A percentile compares a stretch with the other conserved stretches of the same genome.
Evolutionary conservation across 1,284 basidiomycete genomes (phyloP).

Genomic region (Rhodotorula sp.): DNA sequence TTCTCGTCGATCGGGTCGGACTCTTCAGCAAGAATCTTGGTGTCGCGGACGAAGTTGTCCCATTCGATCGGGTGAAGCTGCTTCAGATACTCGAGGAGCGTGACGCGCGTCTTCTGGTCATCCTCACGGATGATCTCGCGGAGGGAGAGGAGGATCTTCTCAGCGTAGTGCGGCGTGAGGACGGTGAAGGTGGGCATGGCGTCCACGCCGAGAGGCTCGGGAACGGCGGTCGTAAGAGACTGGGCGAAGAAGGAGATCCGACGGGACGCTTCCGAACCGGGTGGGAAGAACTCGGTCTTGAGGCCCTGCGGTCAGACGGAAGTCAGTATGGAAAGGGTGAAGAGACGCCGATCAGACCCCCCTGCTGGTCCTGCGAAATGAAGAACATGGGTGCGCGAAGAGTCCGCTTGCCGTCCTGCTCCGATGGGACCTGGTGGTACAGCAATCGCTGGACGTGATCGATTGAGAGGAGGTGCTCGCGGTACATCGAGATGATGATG

Average conservation of each 20-base stretch:
- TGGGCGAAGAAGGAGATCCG: conserved; percentile 96
- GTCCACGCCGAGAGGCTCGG: conserved; percentile 85
- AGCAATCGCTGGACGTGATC: conserved; percentile 91
- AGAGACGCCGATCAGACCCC: neutral
- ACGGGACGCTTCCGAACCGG: conserved; percentile 86
- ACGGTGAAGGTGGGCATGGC: conserved; percentile 98
- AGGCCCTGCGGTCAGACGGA: conserved; percentile 52
- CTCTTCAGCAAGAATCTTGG: conserved; percentile 97
- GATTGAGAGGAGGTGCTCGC: conserved; percentile 91
- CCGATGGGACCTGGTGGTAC: conserved; percentile 87
- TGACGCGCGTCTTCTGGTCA: conserved; percentile 91
- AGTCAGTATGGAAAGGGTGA: neutral
- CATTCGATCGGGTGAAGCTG: conserved; percentile 97
- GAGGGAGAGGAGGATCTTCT: conserved; percentile 90
- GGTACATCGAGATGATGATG: conserved; percentile 98
- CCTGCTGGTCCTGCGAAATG: conserved; percentile 80
- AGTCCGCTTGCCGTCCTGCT: conserved; percentile 76
- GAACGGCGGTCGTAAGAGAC: conserved; percentile 83
- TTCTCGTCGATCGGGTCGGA: conserved; percentile 86
- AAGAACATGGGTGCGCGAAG: conserved; percentile 92
- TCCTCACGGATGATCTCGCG: conserved; percentile 96
- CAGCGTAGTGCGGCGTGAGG: conserved; percentile 90
- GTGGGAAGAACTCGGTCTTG: conserved; percentile 89
- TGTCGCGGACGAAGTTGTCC: conserved; percentile 99
- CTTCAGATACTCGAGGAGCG: conserved; percentile 93